Conservation (phyloP, 805 yeast species). For the Kodamaea kakaduensis region DNA sequence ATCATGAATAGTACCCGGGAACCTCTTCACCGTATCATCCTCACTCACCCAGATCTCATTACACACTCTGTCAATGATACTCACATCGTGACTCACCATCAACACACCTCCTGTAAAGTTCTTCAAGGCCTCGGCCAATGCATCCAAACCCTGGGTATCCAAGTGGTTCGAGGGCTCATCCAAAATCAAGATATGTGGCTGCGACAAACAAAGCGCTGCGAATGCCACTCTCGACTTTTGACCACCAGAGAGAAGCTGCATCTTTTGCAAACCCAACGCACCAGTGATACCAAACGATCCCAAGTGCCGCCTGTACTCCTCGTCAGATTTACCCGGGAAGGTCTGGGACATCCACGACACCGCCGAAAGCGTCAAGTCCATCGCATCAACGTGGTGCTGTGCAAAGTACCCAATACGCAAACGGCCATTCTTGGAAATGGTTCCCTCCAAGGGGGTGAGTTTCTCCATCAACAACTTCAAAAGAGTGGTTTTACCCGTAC, state of each 20-base stretch:
- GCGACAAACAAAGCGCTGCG: constrained; percentile 85
- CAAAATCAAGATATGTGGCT: constrained; percentile 86
- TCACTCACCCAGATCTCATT: constrained; percentile 96
- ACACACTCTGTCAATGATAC: constrained; percentile 84
- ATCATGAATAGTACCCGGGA: constrained; percentile 78
- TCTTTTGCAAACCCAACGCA: constrained; percentile 84
- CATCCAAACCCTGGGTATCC: constrained; percentile 97
- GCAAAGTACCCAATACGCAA: constrained; percentile 95
- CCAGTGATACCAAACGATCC: constrained; percentile 98
- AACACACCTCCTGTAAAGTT: constrained; percentile 92
- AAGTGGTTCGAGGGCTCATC: constrained; percentile 99
- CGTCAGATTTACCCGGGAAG: constrained; percentile 91
- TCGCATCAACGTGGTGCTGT: constrained; percentile 97
- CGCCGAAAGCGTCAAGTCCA: constrained; percentile 83
- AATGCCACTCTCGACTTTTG: constrained; percentile 98
- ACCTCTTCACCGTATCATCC: constrained; percentile 70
- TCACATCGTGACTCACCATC: constrained; percentile 97
- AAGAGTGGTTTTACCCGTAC: constrained; percentile 97
- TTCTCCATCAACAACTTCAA: constrained; percentile 81
- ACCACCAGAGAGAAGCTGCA: constrained; percentile 91
- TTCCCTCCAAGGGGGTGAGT: constrained; percentile 71
- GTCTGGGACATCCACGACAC: constrained; percentile 90
- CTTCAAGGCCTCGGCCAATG: constrained; percentile 82
- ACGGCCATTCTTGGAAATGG: constrained; percentile 75
- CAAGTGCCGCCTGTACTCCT: constrained; percentile 92